Base-by-base conservation (phyloP, 2,329 filamentous ascomycete species). In the Microdochium nivale region DNA sequence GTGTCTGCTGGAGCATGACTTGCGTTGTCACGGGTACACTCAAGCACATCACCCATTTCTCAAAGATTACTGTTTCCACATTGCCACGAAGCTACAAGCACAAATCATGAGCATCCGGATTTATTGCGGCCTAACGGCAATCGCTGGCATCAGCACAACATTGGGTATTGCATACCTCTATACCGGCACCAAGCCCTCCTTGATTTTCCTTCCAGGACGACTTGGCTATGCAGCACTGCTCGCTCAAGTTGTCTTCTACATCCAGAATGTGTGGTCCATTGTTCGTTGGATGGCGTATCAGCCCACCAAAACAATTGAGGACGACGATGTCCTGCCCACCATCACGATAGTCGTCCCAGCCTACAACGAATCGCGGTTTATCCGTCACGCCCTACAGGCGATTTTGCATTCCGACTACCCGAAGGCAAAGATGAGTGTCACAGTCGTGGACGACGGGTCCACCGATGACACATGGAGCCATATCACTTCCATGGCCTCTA, bases 361-460 rank as follows among this genome's bases (percentile, higher is more conserved):
- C 21, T 50, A 50, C 24, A 50, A 50, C 23, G 49, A 50, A 24
- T 50, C 49, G 23, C 11, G 21, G 23, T 50, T 50, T 23, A 50
- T 50, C 25, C 25, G 35, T 25, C 23, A 43, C 32, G 35, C 49
- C 13, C 16, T 50, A 33, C 19, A 43, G 16, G 25, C 25, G 13
- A 37, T 50, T 24, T 14, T 50, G 1, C 23, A 24, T 32, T 50
- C 49, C 10, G 33, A 50, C 49, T 50, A 50, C 23, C 35, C 49
- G 21, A 37, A 44, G 49, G 16, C 43, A 7, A 50, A 50, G 35
- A 44, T 50, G 8, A 33, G 40, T 5, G 35, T 50, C 19, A 44
- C 25, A 24, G 35, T 50, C 35, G 49, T 50, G 23, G 49, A 50
- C 25, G 49, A 50, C 23, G 49, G 49, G 25, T 50, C 49, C n/a